phyloP scores from a whole-genome alignment of 192 early-diverging fungal species.

The Podila clonocystis region DNA sequence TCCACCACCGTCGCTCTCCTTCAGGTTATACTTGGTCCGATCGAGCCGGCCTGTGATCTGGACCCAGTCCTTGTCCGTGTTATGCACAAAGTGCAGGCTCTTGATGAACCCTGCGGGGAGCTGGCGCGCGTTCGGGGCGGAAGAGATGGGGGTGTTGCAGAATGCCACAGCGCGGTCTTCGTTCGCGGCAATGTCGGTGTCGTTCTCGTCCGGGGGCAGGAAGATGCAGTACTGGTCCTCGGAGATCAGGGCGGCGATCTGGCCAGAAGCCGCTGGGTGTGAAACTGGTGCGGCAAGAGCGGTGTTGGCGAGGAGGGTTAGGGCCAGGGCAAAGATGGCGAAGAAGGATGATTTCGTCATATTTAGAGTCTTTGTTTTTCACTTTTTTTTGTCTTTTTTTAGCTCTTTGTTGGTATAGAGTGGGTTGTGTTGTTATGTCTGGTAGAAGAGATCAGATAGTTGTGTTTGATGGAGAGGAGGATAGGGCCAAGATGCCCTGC shows the following conservation, averaged over 20 bases:
- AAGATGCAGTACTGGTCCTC: constrained; percentile 39
- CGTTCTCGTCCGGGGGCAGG: constrained; percentile 17
- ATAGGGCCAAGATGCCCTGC: no score
- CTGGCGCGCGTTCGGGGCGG: constrained; percentile 45
- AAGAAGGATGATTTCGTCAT: no score
- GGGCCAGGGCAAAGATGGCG: no score
- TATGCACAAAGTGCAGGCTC: constrained; percentile 46
- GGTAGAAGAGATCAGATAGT: no score
- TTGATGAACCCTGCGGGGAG: constrained; percentile 55
- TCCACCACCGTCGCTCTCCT: constrained; percentile 57
- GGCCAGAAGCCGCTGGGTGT: neutral
- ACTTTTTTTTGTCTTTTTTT: no score
- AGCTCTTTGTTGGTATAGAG: no score
- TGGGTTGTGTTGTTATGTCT: no score
- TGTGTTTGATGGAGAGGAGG: no score
- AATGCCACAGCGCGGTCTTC: constrained; percentile 44
- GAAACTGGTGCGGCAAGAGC: no score
- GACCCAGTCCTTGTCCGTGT: constrained; percentile 45
- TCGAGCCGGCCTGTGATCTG: constrained; percentile 65
- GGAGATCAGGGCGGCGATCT: constrained; percentile 28
- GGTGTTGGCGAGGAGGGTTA: no score
- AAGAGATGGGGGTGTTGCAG: constrained; percentile 30
- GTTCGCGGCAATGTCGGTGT: constrained; percentile 26
- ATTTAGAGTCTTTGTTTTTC: no score
- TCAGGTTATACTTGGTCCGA: constrained; percentile 39